These are phyloP conservation scores for Sporothrix euskadiensis DNA, from an alignment of 2,329 filamentous ascomycete species.

Conservation along the genomic window DNA sequence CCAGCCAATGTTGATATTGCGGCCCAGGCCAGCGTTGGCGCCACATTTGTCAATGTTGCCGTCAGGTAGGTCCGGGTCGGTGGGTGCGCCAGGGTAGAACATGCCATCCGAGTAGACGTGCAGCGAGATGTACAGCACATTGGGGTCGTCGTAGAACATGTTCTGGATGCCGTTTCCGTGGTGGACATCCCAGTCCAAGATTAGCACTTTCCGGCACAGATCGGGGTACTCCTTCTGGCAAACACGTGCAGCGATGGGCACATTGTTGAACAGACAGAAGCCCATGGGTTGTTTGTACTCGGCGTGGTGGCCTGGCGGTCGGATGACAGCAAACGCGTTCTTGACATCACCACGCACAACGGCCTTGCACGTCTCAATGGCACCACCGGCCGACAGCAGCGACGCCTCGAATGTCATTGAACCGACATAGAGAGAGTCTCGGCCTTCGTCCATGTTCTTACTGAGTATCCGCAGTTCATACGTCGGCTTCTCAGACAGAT, in stretches of 20 bases:
- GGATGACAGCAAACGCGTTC: conserved; percentile 93
- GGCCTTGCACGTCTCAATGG: conserved; percentile 94
- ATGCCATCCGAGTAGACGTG: conserved; percentile 81
- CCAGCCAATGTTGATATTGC: conserved; percentile 69
- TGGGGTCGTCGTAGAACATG: conserved; percentile 92
- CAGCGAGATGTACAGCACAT: conserved; percentile 91
- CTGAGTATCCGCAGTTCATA: conserved; percentile 70
- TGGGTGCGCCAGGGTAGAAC: conserved; percentile 77
- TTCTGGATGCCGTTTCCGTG: conserved; percentile 93
- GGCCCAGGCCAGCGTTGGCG: conserved; percentile 55
- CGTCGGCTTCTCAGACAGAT: conserved; percentile 54
- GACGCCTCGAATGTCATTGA: conserved; percentile 78
- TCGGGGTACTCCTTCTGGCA: conserved; percentile 82
- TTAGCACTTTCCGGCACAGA: conserved; percentile 81
- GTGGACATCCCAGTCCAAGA: conserved; percentile 86
- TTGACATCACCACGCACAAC: conserved; percentile 81
- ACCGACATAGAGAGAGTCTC: conserved; percentile 81
- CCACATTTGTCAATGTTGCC: conserved; percentile 63
- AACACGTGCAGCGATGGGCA: conserved; percentile 84
- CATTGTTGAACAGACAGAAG: conserved; percentile 98
- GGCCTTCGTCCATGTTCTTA: conserved; percentile 58
- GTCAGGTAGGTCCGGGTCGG: conserved; percentile 58
- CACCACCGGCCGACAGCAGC: conserved; percentile 82
- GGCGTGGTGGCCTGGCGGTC: conserved; percentile 93
- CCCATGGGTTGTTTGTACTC: conserved; percentile 85